Evolutionary conservation across 169 alveolate species (phyloP), one percentile per base, ranked within the genome.

Genomic region (Eimeria brunetti): DNA sequence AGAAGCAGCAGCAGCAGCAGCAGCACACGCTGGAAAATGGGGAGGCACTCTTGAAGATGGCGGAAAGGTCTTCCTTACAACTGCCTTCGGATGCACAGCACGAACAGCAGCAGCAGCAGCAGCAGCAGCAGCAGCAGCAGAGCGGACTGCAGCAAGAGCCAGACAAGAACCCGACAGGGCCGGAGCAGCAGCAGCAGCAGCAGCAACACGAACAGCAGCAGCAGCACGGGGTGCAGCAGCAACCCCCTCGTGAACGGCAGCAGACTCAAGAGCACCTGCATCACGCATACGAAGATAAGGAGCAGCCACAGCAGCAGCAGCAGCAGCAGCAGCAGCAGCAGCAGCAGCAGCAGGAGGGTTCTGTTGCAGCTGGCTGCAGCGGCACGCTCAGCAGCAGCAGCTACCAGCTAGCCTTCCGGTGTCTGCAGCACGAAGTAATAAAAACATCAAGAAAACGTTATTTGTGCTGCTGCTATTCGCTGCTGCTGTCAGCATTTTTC

Each of bases 381-480:
- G 22, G 62, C 67, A 78, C 88, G 0, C 2, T 78, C 0, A 49
- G 44, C 67, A 78, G 88, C 88, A 78, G 62, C 36, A 41, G 8
- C 5, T 36, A 16, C 8, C 88, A 78, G 64, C 88, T 78, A 9
- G 88, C 88, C 11, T 78, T 78, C 67, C 16, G 41, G 46, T 78
- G 67, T 46, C 64, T 78, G 88, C 88, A 78, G 67, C 88, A 78
- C 41, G 88, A 78, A 49, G 24, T 41, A 6, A 18, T 78, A 67
- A 78, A n/a, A 67, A 44, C 58, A 22, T 18, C 64, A 4, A 36
- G 58, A 20, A 11, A 36, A 41, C 88, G 88, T 12, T 30, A 18
- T 18, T 67, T 78, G 22, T 78, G 88, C 88, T 78, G 88, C 88
- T 33, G 88, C 67, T 78, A 78, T 49, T 41, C 88, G 7, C n/a